These are phyloP conservation scores for Coriolopsis trogii DNA, from an alignment of 1,284 basidiomycete species.

Conservation along the genomic window DNA sequence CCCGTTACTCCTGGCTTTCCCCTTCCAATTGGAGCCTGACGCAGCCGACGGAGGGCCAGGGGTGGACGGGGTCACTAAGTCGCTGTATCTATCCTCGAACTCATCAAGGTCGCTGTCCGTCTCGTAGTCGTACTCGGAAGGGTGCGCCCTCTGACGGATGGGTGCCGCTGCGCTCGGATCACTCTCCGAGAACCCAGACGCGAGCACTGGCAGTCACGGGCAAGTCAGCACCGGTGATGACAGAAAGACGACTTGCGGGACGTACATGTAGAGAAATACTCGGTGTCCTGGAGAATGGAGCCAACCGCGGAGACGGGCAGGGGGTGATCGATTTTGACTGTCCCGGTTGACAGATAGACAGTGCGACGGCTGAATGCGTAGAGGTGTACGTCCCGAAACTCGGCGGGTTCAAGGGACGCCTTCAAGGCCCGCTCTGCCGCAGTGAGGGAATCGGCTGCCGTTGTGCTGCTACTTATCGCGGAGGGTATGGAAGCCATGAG, in stretches of 20 bases:
- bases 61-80: background rate
- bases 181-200: slow-evolving; percentile 26
- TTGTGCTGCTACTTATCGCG: too few relatives aligned
- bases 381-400: slow-evolving; percentile 27
- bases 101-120: slow-evolving; percentile 33
- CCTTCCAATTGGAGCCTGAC: background rate
- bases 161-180: background rate
- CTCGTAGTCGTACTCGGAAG: slow-evolving; percentile 30
- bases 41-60: background rate
- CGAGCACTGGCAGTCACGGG: slow-evolving; percentile 18
- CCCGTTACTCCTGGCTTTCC: slow-evolving; percentile 1
- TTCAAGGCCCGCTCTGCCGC: slow-evolving; percentile 14
- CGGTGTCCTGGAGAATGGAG: slow-evolving; percentile 22
- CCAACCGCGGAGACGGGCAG: slow-evolving; percentile 22
- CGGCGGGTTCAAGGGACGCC: slow-evolving; percentile 10
- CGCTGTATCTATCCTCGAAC: slow-evolving; percentile 14
- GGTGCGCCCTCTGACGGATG: slow-evolving; percentile 6
- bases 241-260: background rate
- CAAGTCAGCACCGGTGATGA: background rate
- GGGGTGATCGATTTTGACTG: slow-evolving; percentile 20
- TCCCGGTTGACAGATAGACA: slow-evolving; percentile 2
- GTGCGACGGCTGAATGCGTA: slow-evolving; percentile 25
- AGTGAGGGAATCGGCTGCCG: background rate
- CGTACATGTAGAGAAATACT: slow-evolving; percentile 27
- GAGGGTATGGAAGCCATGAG: too few relatives aligned